Evolutionary conservation across 2,329 filamentous ascomycete species (phyloP).

Genomic region (Monilinia vaccinii-corymbosi): DNA sequence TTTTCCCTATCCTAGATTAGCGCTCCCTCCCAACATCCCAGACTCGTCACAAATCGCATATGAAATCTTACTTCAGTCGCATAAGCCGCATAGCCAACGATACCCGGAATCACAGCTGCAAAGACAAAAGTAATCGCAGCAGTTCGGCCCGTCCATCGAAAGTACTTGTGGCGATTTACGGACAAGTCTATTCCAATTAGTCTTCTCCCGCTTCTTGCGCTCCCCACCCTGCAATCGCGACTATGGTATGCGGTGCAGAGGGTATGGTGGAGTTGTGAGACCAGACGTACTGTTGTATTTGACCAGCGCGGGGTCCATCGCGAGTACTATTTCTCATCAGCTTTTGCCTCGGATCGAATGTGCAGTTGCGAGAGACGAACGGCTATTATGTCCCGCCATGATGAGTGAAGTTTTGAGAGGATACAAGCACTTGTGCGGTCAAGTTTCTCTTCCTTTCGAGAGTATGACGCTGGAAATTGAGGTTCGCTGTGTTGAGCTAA

Average conservation of each 20-base stretch:
- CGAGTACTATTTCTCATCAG: slow-evolving; percentile 23
- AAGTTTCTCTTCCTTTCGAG: neutral
- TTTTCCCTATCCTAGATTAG: slow-evolving; percentile 56
- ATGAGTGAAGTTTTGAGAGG: slow-evolving; percentile 19
- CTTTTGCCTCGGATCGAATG: neutral
- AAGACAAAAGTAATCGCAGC: slow-evolving; percentile 74
- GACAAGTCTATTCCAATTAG: slow-evolving; percentile 50
- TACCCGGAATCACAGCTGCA: slow-evolving; percentile 59
- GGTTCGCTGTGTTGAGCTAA: slow-evolving; percentile 7
- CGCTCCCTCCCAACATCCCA: slow-evolving; percentile 3
- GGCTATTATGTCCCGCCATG: slow-evolving; percentile 42
- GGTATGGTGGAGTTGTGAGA: slow-evolving; percentile 1
- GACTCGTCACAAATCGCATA: neutral
- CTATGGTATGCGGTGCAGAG: slow-evolving; percentile 6
- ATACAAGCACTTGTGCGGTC: slow-evolving; percentile 7
- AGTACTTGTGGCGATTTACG: slow-evolving; percentile 83
- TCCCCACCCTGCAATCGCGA: neutral
- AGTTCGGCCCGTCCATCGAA: slow-evolving; percentile 83
- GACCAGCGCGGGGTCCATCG: slow-evolving; percentile 40
- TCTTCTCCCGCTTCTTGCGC: too few relatives aligned
- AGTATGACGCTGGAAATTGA: slow-evolving; percentile 5
- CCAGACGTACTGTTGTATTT: slow-evolving; percentile 42
- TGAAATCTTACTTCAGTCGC: slow-evolving; percentile 68
- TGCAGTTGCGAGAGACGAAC: slow-evolving; percentile 26
- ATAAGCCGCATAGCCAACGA: slow-evolving; percentile 65